Base-by-base conservation (phyloP, 2,329 filamentous ascomycete genomes). In the Didymellaceae sp. region DNA sequence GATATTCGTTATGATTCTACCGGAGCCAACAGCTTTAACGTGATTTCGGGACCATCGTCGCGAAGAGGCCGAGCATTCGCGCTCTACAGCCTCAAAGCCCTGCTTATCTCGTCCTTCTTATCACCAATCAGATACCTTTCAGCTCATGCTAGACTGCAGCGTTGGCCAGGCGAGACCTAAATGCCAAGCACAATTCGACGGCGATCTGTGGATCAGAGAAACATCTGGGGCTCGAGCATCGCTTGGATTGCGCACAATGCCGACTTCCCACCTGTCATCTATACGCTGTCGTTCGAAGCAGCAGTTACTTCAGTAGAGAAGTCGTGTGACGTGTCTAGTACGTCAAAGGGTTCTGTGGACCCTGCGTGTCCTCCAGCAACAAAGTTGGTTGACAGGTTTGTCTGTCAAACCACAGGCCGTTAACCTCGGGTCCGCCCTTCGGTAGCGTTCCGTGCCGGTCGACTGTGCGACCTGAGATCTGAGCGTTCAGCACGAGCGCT, bases 381-480 rank as follows among this genome's bases (percentile, higher is more conserved):
- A 47, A 40, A 45, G 42, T 51, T 46, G 21, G 25, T 8, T 53
- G 41, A 51, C 42, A 57, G 26, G 21, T 55, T 21, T 28, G 51
- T 57, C 34, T 41, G 26, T 46, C 48, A 40, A 50, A 38, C 35
- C 42, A 20, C 20, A 41, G 39, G 17, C 31, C 43, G 48, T 54
- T 45, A 35, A 52, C 37, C 50, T 57, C 55, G 57, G 55, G 47
- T 53, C 46, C 44, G 57, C 45, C 59, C 54, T 54, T 53, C 48
- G 52, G 52, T 59, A 61, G 59, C 54, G 59, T 57, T 61, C 61
- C 61, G 61, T 57, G 57, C 61, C 59, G 61, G 61, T 47, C 37
- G 33, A 54, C 46, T 49, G 45, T 51, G 52, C 46, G 54, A 61
- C 40, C 58, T 55, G 58, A 61, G 58, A 63, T 63, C 57, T 58